phyloP scores from a whole-genome alignment of 441 rosid species.

The Viola pubescens region DNA sequence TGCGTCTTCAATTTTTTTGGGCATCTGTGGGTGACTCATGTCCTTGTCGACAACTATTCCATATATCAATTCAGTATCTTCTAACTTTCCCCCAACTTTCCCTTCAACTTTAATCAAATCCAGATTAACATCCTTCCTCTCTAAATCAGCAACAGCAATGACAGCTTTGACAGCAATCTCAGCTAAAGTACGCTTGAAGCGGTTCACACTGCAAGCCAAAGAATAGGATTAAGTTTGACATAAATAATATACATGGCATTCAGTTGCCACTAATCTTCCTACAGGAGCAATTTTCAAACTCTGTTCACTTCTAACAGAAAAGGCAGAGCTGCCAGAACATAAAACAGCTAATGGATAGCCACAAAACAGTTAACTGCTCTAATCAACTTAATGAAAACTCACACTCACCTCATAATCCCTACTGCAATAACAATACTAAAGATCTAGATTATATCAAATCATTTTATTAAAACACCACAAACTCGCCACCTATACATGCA shows the following conservation, averaged over 20 bases:
- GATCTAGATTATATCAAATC: no score
- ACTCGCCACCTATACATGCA: no score
- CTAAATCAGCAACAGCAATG: slow-evolving; percentile 91
- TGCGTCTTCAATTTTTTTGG: slow-evolving; percentile 81
- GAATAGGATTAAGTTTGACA: slow-evolving; percentile 3
- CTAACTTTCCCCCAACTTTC: slow-evolving; percentile 87
- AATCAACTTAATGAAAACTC: no score
- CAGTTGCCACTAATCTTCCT: background rate
- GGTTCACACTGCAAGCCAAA: slow-evolving; percentile 61
- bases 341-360: no score
- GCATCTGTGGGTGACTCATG: slow-evolving; percentile 99
- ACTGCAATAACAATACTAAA: no score
- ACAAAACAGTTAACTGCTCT: no score
- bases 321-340: no score
- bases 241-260: background rate
- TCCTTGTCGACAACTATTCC: slow-evolving; percentile 88
- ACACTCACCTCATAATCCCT: no score
- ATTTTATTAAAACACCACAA: no score
- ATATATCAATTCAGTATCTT: slow-evolving; percentile 80
- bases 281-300: no score
- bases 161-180: slow-evolving; percentile 97
- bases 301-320: no score
- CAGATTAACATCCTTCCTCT: slow-evolving; percentile 85
- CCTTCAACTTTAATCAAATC: slow-evolving; percentile 96
- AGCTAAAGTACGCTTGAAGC: slow-evolving; percentile 83